Conservation (phyloP, 345 rosid species). For the Isatis tinctoria region DNA sequence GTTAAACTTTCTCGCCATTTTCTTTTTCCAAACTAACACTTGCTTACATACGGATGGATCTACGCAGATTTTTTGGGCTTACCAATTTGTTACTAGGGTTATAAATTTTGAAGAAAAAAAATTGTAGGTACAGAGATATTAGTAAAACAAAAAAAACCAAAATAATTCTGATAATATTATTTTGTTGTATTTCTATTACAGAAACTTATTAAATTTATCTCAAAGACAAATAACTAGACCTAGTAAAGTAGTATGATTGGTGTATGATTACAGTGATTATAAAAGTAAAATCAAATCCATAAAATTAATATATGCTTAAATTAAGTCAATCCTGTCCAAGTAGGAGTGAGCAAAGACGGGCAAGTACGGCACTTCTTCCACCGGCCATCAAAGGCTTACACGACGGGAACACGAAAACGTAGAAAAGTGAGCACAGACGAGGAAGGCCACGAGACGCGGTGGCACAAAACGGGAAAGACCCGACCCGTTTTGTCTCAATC, state of each 20-base stretch:
- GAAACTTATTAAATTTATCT: not conserved
- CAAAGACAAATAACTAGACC: not conserved
- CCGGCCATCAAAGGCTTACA: conserved; percentile 90
- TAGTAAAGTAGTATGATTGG: not conserved
- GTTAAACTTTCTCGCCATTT: not conserved
- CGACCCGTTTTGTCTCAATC: conserved; percentile 47
- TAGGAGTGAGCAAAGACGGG: conserved; percentile 85
- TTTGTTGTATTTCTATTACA: not conserved
- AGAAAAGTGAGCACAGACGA: conserved; percentile 71
- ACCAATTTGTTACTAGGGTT: not conserved
- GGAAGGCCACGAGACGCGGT: conserved; percentile 78
- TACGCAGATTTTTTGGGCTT: not conserved
- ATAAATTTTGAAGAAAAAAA: not conserved
- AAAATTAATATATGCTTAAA: not conserved
- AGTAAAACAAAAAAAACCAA: not conserved
- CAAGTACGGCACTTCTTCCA: conserved; percentile 91
- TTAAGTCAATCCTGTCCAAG: not conserved
- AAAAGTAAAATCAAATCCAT: not conserved
- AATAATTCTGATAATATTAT: no score
- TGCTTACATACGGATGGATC: not conserved
- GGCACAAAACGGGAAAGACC: conserved; percentile 98
- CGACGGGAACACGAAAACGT: conserved; percentile 84
- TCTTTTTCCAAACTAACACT: not conserved
- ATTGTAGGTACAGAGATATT: not conserved
- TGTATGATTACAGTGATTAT: not conserved